These are phyloP conservation scores for Boletus rufocinnamomeus DNA, from an alignment of 768 basidiomycete genomes.

Conservation along the genomic window DNA sequence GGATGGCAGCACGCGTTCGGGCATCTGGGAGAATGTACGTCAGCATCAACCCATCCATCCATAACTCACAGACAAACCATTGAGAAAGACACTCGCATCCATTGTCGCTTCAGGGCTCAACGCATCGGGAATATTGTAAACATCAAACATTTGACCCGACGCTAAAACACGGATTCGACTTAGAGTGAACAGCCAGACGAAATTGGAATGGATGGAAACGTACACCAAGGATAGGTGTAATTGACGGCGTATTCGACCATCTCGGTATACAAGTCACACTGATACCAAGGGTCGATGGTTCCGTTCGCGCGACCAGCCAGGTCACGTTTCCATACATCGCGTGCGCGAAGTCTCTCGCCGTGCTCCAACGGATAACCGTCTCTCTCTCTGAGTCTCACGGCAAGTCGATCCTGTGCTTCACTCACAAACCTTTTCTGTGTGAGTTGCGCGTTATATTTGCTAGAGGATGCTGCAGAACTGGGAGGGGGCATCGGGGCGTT, in stretches of 20 bases:
- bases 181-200: too few relatives aligned
- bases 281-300: slow-evolving; percentile 59
- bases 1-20: too few relatives aligned
- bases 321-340: slow-evolving; percentile 44
- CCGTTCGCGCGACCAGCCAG: slow-evolving; percentile 51
- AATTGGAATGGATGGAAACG: too few relatives aligned
- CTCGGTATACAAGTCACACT: slow-evolving; percentile 59
- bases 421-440: slow-evolving; percentile 12
- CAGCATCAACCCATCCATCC: too few relatives aligned
- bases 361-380: slow-evolving; percentile 20
- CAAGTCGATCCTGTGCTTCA: slow-evolving; percentile 13
- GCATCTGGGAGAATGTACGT: too few relatives aligned
- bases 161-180: too few relatives aligned
- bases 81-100: too few relatives aligned
- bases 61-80: too few relatives aligned
- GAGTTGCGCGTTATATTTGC: not conserved
- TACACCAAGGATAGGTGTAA: slow-evolving; percentile 59
- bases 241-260: slow-evolving; percentile 69
- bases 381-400: slow-evolving; percentile 11
- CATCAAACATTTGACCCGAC: not conserved
- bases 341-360: slow-evolving; percentile 19
- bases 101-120: too few relatives aligned
- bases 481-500: not conserved
- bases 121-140: not conserved
- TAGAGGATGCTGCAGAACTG: rapidly evolving